Conservation (phyloP, 2,329 filamentous ascomycete genomes). For the Hypoxylon sp. region DNA sequence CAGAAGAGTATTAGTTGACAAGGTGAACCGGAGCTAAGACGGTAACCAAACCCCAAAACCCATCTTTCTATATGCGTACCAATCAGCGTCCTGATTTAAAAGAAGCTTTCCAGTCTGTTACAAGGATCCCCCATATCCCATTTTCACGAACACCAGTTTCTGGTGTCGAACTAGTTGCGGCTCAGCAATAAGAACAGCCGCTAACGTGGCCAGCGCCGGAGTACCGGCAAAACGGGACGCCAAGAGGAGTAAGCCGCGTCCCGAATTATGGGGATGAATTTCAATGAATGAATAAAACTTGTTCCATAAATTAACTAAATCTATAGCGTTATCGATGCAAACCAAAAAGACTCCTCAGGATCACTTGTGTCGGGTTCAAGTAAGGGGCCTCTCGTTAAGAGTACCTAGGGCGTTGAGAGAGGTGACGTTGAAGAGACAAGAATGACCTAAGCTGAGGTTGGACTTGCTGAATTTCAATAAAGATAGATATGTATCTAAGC, state of each 20-base stretch:
- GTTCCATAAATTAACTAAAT: no score
- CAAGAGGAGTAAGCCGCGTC: not conserved
- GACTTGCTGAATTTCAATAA: not conserved
- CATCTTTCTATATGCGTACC: slow-evolving; percentile 30
- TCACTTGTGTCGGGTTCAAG: no score
- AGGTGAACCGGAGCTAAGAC: slow-evolving; percentile 2
- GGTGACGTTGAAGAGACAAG: slow-evolving; percentile 2
- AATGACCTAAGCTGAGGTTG: slow-evolving; percentile 7
- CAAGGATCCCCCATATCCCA: not conserved
- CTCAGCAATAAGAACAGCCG: not conserved
- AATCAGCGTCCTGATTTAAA: slow-evolving; percentile 17
- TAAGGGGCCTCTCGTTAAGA: no score
- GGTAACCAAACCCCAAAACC: not conserved
- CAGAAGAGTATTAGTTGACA: not conserved
- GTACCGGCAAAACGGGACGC: not conserved
- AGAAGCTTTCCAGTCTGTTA: not conserved
- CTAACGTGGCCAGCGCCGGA: slow-evolving; percentile 6
- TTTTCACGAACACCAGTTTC: not conserved
- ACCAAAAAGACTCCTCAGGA: no score
- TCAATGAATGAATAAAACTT: no score
- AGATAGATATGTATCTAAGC: slow-evolving; percentile 12
- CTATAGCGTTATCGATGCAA: no score
- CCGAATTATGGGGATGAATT: no score
- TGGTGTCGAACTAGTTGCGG: not conserved
- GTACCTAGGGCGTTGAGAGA: no score